Conservation (phyloP, 352 stramenopile genomes). For the Thalassiosira pacifica region DNA sequence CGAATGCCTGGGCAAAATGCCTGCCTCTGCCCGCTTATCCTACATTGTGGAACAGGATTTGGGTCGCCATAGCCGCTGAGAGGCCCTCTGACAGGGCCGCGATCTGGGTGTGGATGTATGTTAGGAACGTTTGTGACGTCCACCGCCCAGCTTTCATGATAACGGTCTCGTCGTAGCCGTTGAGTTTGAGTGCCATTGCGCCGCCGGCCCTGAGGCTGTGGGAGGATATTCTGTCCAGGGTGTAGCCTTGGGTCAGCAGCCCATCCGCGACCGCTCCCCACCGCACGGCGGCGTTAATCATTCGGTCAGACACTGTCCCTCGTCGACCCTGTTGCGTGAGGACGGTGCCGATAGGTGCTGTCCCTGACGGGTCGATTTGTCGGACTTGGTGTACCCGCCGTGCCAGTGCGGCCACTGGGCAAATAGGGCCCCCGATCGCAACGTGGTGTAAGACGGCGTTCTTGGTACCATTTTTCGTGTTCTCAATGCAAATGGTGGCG, state of each 20-base stretch:
- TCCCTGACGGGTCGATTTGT: too few relatives aligned
- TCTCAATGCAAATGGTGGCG: background rate
- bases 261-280: too few relatives aligned
- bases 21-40: too few relatives aligned
- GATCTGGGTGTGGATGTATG: background rate
- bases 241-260: too few relatives aligned
- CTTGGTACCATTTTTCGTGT: background rate
- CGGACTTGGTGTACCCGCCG: background rate
- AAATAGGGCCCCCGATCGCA: background rate
- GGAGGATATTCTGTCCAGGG: background rate
- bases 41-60: too few relatives aligned
- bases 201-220: background rate
- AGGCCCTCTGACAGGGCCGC: background rate
- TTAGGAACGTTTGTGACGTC: background rate
- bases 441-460: background rate
- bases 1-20: too few relatives aligned
- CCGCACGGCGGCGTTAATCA: too few relatives aligned
- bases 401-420: background rate
- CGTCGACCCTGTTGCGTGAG: too few relatives aligned
- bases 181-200: background rate
- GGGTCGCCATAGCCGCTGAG: too few relatives aligned
- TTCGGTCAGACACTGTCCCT: too few relatives aligned
- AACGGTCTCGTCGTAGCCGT: background rate
- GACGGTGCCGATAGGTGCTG: too few relatives aligned
- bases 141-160: slow-evolving; percentile 5